Evolutionary conservation across 139 green algal species (phyloP).

Genomic region (Mesostigma viride): DNA sequence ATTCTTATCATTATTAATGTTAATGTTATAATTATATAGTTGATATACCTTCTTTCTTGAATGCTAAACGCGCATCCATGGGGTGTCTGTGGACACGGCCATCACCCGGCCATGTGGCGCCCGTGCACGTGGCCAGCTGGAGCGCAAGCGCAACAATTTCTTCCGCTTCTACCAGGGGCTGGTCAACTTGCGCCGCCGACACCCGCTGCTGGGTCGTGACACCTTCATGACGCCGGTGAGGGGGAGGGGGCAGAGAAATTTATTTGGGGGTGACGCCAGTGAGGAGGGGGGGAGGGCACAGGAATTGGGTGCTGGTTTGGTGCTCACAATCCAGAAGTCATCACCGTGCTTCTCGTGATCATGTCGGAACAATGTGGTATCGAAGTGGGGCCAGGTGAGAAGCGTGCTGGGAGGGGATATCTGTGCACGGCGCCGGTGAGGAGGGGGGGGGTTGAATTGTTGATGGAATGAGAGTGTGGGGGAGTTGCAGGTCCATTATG

Average conservation of each 20-base stretch:
- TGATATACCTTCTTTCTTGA: neutral
- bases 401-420: too few relatives aligned
- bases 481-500: too few relatives aligned
- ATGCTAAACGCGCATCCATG: neutral
- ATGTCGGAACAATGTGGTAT: neutral
- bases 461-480: too few relatives aligned
- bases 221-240: conserved; percentile 55
- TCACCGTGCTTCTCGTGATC: neutral
- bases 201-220: conserved; percentile 64
- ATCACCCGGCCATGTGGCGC: neutral
- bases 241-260: too few relatives aligned
- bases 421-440: too few relatives aligned
- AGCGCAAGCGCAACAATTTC: neutral
- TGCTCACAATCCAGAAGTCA: neutral
- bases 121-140: too few relatives aligned
- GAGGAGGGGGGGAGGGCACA: too few relatives aligned
- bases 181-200: conserved; percentile 63
- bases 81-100: neutral
- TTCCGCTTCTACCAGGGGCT: conserved; percentile 34
- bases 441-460: too few relatives aligned
- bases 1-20: neutral
- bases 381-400: neutral
- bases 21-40: neutral
- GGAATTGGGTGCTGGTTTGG: neutral
- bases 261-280: too few relatives aligned